Base-by-base conservation (phyloP, 2,329 filamentous ascomycete genomes). In the Alternaria alternata region DNA sequence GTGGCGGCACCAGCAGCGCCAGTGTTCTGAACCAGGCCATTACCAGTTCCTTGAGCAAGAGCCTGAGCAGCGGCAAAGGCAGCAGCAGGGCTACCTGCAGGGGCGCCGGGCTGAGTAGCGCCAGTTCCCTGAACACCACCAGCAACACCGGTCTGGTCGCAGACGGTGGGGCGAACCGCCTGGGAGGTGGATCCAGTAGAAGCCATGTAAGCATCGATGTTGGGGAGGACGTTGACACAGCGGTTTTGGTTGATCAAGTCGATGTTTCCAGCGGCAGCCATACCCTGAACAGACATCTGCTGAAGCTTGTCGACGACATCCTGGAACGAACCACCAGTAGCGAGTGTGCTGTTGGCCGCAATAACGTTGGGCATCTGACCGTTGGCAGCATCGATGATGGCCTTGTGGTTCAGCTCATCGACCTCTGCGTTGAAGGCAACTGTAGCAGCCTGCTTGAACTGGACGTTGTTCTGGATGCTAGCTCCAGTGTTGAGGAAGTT, bases 241-340 rank as follows among this genome's bases (percentile, higher is more conserved):
- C 75, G 74, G 68, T 77, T 77, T 69, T 76, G 73, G 66, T 74
- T 76, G 67, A 77, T 77, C 68, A 76, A 57, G 49, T 77, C 73
- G 54, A 77, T 76, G 65, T 77, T 75, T 39, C 57, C 62, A 12
- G 63, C 69, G 6, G 75, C 72, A 49, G 72, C 74, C 59, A 61
- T 66, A 18, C 76, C 76, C 67, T 78, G 69, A 28, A 71, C 56
- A 36, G 68, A 72, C 76, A 78, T 79, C 53, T 70, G 53, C 69
- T 76, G 70, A 44, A 79, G 72, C 69, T 77, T 79, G 68, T 75
- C 67, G 57, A 79, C 76, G 43, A 79, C 76, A 64, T 77, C 75
- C 65, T 77, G 74, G 73, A 79, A 79, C 34, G 73, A 65, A 62
- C 76, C 76, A 8, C 71, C 74, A 32, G 71, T 75, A 8, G 69